Base-by-base conservation (phyloP, 2,329 filamentous ascomycete species). In the Geoglossum cookeanum region DNA sequence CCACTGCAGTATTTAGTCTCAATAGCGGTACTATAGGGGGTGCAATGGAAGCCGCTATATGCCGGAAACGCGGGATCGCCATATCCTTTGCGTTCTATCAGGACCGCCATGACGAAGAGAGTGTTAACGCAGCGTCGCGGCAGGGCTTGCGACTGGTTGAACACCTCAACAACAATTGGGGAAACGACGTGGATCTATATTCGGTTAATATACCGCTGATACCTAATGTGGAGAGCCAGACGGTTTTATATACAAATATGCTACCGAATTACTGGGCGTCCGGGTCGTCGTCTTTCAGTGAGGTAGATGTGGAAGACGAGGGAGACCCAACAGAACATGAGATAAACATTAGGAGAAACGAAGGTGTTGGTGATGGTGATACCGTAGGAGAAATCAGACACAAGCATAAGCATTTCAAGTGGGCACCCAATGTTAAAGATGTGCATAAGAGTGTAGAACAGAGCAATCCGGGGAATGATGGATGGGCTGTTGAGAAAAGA, bases 21-120 rank as follows among this genome's bases (percentile, higher is more conserved):
- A 86, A 81, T 61, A 87, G 82, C 58, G 87, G 87, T 45, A 91
- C 87, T 0, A 71, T 91, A 57, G 86, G 86, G 48, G 86, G 79
- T 0, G 86, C 86, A 0, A 73, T 91, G 65, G 86, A 91, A 71
- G 86, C 81, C 5, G 85, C 86, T 1, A 77, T 85, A 0, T 90
- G 84, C 65, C 77, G 77, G 44, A 75, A 74, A 60, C 81, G 76
- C 63, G 77, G 87, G 11, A 85, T 98, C 61, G 92, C 92, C 0
- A 71, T 98, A 45, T 88, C 82, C 54, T 98, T 88, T 68, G 92
- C 91, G 27, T 97, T 96, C 71, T 92, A 90, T 70, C 81, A 82
- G 58, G 78, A 83, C 59, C 86, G 87, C 67, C 90, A 96, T 68
- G 86, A 95, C 64, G 83, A 86, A 1, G 75, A 77, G 29, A 81